Base-by-base conservation (phyloP, 805 yeast species). In the Starmerella etchellsii region DNA sequence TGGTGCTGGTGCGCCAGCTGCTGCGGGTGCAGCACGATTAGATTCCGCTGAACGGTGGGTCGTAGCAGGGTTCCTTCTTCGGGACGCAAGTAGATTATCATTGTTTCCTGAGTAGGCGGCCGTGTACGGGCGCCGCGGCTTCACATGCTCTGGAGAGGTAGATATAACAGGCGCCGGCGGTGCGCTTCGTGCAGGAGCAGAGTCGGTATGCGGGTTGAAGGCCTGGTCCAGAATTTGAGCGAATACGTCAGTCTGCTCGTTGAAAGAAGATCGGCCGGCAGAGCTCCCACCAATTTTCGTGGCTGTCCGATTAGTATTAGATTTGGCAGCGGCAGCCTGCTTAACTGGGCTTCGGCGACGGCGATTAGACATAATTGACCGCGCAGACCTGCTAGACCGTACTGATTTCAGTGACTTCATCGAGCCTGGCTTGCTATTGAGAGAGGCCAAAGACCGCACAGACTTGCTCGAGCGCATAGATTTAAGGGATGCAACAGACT, bases 171-270 rank as follows among this genome's bases (percentile, higher is more conserved):
- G n/a, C n/a, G n/a, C n/a, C n/a, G n/a, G n/a, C n/a, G n/a, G n/a
- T n/a, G n/a, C n/a, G n/a, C n/a, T n/a, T n/a, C n/a, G n/a, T n/a
- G n/a, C n/a, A 13, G 14, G 31, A 14, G 9, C 16, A 28, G 37
- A 19, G n/a, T 32, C 20, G 9, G 11, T 4, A 14, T 25, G 21
- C 6, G 18, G 8, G 22, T 49, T 50, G 38, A 58, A 58, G 1
- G 60, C 61, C 35, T 52, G 53, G 35, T 59, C 62, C 11, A 57
- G 50, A 29, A 57, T 40, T n/a, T 51, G 52, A 2, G 59, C 62
- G 37, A 57, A 56, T 32, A 49, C 52, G n/a, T 44, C 31, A 9
- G 31, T 14, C 4, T 26, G 21, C 21, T 34, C 37, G 8, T 27
- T 11, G 15, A 16, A 19, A 5, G 36, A 23, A 6, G 25, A 9